phyloP scores from a whole-genome alignment of 192 early-diverging fungal species.

The Backusella circina region DNA sequence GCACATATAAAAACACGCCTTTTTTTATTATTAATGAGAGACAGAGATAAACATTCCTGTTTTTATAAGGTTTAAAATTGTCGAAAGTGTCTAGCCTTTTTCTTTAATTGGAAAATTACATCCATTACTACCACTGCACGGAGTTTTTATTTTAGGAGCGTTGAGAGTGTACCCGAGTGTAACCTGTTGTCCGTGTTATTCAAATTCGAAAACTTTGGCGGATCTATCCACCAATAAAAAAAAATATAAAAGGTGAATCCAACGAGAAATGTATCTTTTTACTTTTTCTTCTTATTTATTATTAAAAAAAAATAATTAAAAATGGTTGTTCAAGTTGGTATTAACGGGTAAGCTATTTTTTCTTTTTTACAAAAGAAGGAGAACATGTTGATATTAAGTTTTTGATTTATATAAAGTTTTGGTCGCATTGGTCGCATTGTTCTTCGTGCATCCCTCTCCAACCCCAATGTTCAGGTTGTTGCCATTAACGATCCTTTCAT shows the following conservation, averaged over 20 bases:
- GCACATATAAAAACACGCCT: neutral
- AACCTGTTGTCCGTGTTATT: neutral
- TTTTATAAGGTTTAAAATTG: neutral
- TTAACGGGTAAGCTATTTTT: conserved; percentile 2
- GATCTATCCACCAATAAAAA: neutral
- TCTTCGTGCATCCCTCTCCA: conserved; percentile 79
- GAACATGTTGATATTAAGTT: neutral
- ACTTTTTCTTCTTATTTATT: neutral
- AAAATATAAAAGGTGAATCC: neutral
- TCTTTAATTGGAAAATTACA: neutral
- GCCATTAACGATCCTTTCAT: conserved; percentile 98
- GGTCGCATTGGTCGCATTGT: conserved; percentile 99
- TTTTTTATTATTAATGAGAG: neutral
- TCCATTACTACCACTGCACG: neutral
- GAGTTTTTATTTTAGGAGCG: neutral
- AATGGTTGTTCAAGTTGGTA: conserved; percentile 8
- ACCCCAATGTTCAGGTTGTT: conserved; percentile 74
- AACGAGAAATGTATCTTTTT: neutral
- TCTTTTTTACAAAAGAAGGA: neutral
- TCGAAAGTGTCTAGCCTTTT: neutral
- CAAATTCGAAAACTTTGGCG: neutral
- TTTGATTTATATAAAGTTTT: conserved; percentile 51
- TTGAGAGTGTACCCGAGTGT: neutral
- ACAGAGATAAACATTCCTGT: neutral
- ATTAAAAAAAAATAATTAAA: neutral